phyloP scores from a whole-genome alignment of 176 grass and related monocot species.

The Elaeis guineensis region DNA sequence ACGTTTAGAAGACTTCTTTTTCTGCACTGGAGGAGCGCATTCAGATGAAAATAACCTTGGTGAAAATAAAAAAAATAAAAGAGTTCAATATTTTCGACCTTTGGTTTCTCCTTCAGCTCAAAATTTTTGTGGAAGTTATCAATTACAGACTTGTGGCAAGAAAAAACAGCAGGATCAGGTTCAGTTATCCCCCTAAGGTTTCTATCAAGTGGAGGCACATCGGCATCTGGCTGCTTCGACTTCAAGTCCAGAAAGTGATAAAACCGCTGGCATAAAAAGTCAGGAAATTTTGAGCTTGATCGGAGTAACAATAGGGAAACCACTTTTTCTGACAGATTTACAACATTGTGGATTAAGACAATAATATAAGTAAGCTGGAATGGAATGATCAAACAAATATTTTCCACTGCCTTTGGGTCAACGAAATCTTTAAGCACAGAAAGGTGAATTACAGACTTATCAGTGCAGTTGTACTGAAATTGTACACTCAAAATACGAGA shows the following conservation, averaged over 20 bases:
- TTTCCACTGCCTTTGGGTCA: too few species aligned
- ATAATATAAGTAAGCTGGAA: too few species aligned
- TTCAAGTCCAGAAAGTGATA: slow-evolving; percentile 81
- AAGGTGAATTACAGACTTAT: neutral
- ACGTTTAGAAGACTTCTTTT: slow-evolving; percentile 29
- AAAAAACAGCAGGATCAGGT: slow-evolving; percentile 48
- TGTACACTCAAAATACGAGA: too few species aligned
- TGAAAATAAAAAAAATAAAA: slow-evolving; percentile 13
- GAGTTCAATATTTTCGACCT: slow-evolving; percentile 39
- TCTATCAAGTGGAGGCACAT: slow-evolving; percentile 54
- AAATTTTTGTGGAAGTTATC: slow-evolving; percentile 53
- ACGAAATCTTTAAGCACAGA: too few species aligned
- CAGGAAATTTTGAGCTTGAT: slow-evolving; percentile 8
- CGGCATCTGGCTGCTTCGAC: slow-evolving; percentile 69
- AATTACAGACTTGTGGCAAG: slow-evolving; percentile 28
- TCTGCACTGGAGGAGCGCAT: slow-evolving; percentile 5
- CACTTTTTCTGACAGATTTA: too few species aligned
- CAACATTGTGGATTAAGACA: too few species aligned
- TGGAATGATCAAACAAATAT: too few species aligned
- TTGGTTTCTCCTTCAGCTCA: slow-evolving; percentile 75
- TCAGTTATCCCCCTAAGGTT: slow-evolving; percentile 61
- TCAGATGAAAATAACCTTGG: neutral
- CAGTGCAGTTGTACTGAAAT: neutral
- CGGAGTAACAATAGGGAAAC: neutral
- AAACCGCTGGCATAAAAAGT: slow-evolving; percentile 61